phyloP scores from a whole-genome alignment of 2,329 filamentous ascomycete species.

The Blastomyces silverae region DNA sequence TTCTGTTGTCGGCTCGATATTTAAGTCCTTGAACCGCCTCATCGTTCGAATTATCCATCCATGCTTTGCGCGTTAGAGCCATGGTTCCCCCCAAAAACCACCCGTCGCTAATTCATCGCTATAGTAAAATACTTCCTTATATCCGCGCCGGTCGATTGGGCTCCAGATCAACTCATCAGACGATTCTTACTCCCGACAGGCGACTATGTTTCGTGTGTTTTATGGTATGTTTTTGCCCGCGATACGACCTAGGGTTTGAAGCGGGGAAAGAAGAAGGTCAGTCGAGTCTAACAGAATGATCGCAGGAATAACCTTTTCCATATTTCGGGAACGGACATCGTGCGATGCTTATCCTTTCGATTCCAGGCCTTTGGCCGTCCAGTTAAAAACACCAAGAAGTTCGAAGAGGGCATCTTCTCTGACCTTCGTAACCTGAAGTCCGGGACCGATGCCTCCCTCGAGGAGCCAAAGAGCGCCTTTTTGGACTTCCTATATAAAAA shows the following conservation, averaged over 20 bases:
- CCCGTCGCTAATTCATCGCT: background rate
- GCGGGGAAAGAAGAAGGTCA: background rate
- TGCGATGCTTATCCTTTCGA: slow-evolving; percentile 92
- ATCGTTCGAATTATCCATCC: background rate
- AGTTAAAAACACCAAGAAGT: slow-evolving; percentile 99
- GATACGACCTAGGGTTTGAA: background rate
- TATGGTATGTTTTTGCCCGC: slow-evolving; percentile 57
- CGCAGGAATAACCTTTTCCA: slow-evolving; percentile 94
- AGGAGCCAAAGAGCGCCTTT: slow-evolving; percentile 98
- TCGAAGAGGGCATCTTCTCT: slow-evolving; percentile 98
- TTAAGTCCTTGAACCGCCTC: background rate
- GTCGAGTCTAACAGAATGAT: slow-evolving; percentile 13
- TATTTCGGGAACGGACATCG: slow-evolving; percentile 97
- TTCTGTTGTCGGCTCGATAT: no score
- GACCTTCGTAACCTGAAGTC: slow-evolving; percentile 97
- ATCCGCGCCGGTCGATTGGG: slow-evolving; percentile 96
- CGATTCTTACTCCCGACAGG: slow-evolving; percentile 92
- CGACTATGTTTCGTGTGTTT: slow-evolving; percentile 96
- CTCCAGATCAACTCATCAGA: slow-evolving; percentile 90
- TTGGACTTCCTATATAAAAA: slow-evolving; percentile 99
- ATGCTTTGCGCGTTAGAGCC: background rate
- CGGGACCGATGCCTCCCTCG: slow-evolving; percentile 92
- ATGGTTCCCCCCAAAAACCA: background rate
- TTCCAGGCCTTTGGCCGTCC: slow-evolving; percentile 98
- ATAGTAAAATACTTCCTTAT: slow-evolving; percentile 99